A percentile compares a stretch with the other conserved stretches of the same genome.
These are phyloP conservation scores for Coniosporium tulheliwenetii DNA, from an alignment of 2,329 filamentous ascomycete genomes.

Conservation along the genomic window DNA sequence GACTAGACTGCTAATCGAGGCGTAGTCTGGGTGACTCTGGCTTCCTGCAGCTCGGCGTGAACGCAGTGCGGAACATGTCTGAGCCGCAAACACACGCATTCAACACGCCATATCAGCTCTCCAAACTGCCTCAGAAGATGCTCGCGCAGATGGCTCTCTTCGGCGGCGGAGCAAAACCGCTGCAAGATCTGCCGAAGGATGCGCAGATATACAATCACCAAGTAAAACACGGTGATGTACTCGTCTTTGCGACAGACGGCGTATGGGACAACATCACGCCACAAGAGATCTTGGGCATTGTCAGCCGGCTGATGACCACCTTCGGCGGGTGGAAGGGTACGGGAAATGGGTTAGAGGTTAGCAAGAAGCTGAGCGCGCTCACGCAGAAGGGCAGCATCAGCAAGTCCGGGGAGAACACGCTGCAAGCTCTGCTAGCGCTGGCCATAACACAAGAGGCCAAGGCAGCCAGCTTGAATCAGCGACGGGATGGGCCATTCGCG, in stretches of 20 bases:
- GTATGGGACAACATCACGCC: conserved; percentile 93
- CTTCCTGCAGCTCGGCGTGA: conserved; percentile 72
- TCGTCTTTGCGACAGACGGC: conserved; percentile 89
- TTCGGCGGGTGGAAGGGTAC: conserved; percentile 52
- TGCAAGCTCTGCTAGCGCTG: conserved; percentile 66
- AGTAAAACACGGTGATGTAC: conserved; percentile 77
- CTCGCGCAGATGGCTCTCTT: conserved; percentile 69
- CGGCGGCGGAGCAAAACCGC: conserved; percentile 50
- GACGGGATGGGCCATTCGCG: conserved; percentile 80
- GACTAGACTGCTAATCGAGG: neutral
- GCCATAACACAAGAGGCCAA: conserved; percentile 74
- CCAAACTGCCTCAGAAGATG: conserved; percentile 68
- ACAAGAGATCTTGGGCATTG: conserved; percentile 70
- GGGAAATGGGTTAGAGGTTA: conserved; percentile 43
- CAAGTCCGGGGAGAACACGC: conserved; percentile 30
- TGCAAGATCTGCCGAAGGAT: conserved; percentile 72
- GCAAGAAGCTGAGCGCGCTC: conserved; percentile 40
- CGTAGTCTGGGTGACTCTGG: conserved; percentile 72
- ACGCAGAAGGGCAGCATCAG: conserved; percentile 32
- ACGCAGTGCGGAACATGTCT: conserved; percentile 71
- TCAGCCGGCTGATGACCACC: conserved; percentile 60
- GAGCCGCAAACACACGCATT: conserved; percentile 88
- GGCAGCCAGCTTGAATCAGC: conserved; percentile 63
- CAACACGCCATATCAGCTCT: conserved; percentile 93
- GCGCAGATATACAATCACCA: conserved; percentile 63